phyloP scores from a whole-genome alignment of 208 protist species.

The Angomonas ambiguus region DNA sequence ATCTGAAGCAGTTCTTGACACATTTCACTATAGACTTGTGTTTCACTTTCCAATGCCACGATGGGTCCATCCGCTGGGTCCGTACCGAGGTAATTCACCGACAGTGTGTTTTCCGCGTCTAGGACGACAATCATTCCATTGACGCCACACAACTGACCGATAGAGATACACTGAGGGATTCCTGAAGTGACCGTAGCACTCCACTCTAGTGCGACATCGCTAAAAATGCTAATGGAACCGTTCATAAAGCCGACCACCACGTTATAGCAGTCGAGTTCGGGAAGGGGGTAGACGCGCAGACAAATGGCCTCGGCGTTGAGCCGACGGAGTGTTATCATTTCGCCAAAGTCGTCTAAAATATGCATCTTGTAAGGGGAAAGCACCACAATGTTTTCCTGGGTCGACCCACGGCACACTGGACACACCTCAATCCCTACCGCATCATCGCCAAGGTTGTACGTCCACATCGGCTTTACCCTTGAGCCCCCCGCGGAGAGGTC shows the following conservation, averaged over 20 bases:
- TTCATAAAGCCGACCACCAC: slow-evolving; percentile 77
- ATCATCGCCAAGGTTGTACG: slow-evolving; percentile 86
- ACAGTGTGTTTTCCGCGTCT: slow-evolving; percentile 46
- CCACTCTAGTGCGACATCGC: slow-evolving; percentile 86
- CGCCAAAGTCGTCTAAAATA: slow-evolving; percentile 52
- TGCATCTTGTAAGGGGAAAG: slow-evolving; percentile 76
- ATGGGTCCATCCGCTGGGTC: slow-evolving; percentile 78
- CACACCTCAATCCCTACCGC: slow-evolving; percentile 70
- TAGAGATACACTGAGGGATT: slow-evolving; percentile 49
- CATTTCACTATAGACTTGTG: slow-evolving; percentile 78
- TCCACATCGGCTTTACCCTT: slow-evolving; percentile 42
- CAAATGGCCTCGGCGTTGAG: slow-evolving; percentile 72
- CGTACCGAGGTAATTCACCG: slow-evolving; percentile 92
- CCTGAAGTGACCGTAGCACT: slow-evolving; percentile 45
- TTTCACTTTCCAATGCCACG: slow-evolving; percentile 68
- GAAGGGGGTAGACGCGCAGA: slow-evolving; percentile 57
- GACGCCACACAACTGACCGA: slow-evolving; percentile 56
- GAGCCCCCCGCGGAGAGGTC: slow-evolving; percentile 9
- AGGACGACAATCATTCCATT: slow-evolving; percentile 82
- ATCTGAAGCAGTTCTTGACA: slow-evolving; percentile 71
- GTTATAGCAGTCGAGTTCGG: slow-evolving; percentile 49
- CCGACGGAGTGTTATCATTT: slow-evolving; percentile 38
- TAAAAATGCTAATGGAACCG: slow-evolving; percentile 77
- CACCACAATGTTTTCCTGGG: slow-evolving; percentile 70
- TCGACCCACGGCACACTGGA: slow-evolving; percentile 38